phyloP scores from a whole-genome alignment of 495 filamentous ascomycete genomes.

The Tetracladium setigerum region DNA sequence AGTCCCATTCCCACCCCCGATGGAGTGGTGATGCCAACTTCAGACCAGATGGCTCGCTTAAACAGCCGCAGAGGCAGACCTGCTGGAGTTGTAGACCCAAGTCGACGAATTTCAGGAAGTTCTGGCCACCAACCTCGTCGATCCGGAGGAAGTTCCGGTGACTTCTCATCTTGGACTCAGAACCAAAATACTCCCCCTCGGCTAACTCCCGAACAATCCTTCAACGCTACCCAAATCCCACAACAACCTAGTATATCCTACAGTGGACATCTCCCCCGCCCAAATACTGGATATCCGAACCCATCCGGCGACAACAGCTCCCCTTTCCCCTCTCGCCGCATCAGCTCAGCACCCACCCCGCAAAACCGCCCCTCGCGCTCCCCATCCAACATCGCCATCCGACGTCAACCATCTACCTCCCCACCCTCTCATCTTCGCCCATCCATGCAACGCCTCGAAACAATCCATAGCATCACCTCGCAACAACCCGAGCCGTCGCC shows the following conservation, averaged over 20 bases:
- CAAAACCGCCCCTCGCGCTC: no score
- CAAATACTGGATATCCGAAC: conserved; percentile 30
- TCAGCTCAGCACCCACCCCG: no score
- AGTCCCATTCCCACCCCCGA: neutral
- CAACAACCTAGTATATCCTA: conserved; percentile 20
- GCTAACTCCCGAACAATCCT: neutral
- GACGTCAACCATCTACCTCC: conserved; percentile 29
- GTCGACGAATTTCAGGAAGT: conserved; percentile 11
- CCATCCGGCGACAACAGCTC: conserved; percentile 42
- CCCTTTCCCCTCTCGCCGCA: conserved; percentile 33
- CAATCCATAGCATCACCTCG: conserved; percentile 35
- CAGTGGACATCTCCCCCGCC: conserved; percentile 17
- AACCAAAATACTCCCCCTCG: conserved; percentile 1
- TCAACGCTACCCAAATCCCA: conserved; percentile 15
- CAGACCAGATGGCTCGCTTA: conserved; percentile 20
- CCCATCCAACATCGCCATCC: conserved; percentile 17
- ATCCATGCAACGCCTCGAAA: conserved; percentile 37
- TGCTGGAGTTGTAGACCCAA: conserved; percentile 12
- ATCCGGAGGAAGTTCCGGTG: no score
- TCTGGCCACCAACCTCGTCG: neutral
- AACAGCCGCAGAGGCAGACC: conserved; percentile 22
- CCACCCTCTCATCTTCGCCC: conserved; percentile 37
- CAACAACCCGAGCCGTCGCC: conserved; percentile 14
- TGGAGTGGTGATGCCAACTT: conserved; percentile 10
- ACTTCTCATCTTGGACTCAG: no score